phyloP scores from a whole-genome alignment of 192 early-diverging fungal genomes.

The Linnemannia schmuckeri region DNA sequence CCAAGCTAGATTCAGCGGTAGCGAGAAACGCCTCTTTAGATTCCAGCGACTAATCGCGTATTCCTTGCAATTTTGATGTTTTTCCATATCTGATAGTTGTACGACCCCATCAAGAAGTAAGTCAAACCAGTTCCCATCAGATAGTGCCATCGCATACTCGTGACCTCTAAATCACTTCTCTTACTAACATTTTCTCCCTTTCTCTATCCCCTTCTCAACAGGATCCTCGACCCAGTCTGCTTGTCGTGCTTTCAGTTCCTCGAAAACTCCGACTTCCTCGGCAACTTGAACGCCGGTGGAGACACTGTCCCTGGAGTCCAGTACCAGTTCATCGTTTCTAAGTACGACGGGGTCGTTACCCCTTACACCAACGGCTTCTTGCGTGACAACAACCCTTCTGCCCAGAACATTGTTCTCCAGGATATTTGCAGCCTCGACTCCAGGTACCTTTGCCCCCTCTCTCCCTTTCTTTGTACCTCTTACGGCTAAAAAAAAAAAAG shows the following conservation, averaged over 20 bases:
- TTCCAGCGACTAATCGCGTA: background rate
- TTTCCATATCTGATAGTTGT: background rate
- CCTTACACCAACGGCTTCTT: slow-evolving; percentile 19
- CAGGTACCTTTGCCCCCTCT: background rate
- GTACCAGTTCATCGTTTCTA: slow-evolving; percentile 15
- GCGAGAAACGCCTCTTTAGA: background rate
- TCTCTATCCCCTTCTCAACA: background rate
- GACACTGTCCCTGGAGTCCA: slow-evolving; percentile 22
- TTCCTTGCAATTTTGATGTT: background rate
- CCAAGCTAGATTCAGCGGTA: background rate
- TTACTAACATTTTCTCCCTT: background rate
- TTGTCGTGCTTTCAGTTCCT: background rate
- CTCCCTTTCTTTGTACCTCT: background rate
- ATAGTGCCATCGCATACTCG: too few relatives aligned
- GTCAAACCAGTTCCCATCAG: background rate
- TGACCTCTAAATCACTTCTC: background rate
- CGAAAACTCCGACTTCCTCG: background rate
- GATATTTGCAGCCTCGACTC: slow-evolving; percentile 7
- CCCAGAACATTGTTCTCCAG: slow-evolving; percentile 11
- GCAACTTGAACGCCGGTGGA: slow-evolving; percentile 2
- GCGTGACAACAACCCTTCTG: slow-evolving; percentile 1
- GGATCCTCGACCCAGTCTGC: slow-evolving; percentile 8
- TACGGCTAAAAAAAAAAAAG: too few relatives aligned
- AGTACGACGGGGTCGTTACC: slow-evolving; percentile 6
- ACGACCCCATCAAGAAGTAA: slow-evolving; percentile 5